Evolutionary conservation across 441 rosid species (phyloP).

Genomic region (Pelargonium citronellum): DNA sequence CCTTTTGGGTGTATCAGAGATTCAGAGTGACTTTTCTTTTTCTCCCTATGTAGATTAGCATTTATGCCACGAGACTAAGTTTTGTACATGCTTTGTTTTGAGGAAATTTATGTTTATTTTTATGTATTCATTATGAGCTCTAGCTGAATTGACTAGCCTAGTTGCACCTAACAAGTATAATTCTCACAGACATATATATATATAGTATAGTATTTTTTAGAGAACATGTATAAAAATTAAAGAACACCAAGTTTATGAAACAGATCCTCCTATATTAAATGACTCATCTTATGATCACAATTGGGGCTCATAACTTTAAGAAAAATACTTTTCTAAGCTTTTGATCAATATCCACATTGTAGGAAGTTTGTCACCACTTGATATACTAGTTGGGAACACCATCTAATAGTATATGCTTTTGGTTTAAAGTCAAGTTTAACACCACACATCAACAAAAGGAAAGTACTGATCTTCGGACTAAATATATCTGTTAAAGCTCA

Average conservation of each 20-base stretch:
- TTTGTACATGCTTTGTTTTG: background rate
- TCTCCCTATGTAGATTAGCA: background rate
- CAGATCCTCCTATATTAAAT: background rate
- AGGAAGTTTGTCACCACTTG: too few species aligned
- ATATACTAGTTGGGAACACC: too few species aligned
- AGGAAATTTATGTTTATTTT: slow-evolving; percentile 2
- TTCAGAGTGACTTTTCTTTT: background rate
- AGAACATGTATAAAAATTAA: background rate
- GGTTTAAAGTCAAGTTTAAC: too few species aligned
- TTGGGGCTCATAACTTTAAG: background rate
- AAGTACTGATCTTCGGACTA: background rate
- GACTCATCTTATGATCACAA: background rate
- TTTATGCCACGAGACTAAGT: background rate
- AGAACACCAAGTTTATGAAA: background rate
- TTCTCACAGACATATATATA: background rate
- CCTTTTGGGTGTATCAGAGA: background rate
- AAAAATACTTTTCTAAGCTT: background rate
- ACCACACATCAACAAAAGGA: background rate
- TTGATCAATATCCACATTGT: background rate
- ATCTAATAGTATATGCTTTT: too few species aligned
- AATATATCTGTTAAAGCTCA: background rate
- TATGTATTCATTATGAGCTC: background rate
- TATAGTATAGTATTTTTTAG: too few species aligned
- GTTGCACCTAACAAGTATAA: background rate
- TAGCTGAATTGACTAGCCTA: background rate